Percentiles rank a stretch among this genome's conserved stretches.
phyloP scores from a whole-genome alignment of 2,329 filamentous ascomycete genomes.

The Sporothrix globosa region DNA sequence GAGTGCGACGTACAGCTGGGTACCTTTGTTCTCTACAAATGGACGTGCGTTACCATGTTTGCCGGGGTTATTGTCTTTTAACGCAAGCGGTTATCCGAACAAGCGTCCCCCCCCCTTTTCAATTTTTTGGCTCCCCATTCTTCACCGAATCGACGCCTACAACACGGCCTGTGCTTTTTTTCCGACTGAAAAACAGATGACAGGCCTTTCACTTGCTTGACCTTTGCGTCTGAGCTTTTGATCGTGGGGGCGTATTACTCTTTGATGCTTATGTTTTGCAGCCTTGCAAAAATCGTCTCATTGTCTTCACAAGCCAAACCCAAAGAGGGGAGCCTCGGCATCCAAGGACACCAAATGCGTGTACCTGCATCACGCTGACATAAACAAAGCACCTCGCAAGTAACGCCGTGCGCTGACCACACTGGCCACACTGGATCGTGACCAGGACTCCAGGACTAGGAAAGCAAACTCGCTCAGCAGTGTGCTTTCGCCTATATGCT shows the following conservation, averaged over 20 bases:
- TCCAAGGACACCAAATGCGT: not conserved
- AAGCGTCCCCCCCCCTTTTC: not conserved
- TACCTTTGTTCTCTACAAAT: not conserved
- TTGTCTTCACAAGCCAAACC: constrained; percentile 25
- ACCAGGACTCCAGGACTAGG: not conserved
- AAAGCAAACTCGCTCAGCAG: too few species aligned
- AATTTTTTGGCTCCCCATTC: not conserved
- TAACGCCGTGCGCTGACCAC: not conserved
- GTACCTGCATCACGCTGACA: not conserved
- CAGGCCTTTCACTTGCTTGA: not conserved
- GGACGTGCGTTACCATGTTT: constrained; percentile 19
- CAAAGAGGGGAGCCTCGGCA: constrained; percentile 21
- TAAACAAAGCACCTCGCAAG: not conserved
- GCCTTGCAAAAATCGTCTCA: not conserved
- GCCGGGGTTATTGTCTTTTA: constrained; percentile 7
- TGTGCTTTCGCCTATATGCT: not conserved
- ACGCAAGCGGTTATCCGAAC: not conserved
- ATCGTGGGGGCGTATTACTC: not conserved
- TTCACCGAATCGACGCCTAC: constrained; percentile 5
- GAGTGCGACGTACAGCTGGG: not conserved
- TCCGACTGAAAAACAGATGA: not conserved
- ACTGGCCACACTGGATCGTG: not conserved
- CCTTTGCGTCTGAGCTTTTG: constrained; percentile 13
- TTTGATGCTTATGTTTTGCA: not conserved
- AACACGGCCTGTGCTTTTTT: constrained; percentile 19